Evolutionary conservation across 768 basidiomycete species (phyloP), one percentile per base, ranked within the genome.

Genomic region (Russula earlei): DNA sequence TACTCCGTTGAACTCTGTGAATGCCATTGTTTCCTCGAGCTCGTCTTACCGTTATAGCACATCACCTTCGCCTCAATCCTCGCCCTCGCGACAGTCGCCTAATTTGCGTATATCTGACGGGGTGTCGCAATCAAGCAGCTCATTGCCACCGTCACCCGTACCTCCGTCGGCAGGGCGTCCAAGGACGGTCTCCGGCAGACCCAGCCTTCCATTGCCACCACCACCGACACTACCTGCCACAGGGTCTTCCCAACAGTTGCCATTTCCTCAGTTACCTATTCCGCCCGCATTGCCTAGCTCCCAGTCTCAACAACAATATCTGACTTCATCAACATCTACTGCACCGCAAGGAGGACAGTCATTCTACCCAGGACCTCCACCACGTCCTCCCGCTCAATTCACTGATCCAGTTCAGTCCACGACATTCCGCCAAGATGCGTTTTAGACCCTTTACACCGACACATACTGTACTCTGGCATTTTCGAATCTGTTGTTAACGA

Each of bases 191-290:
- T 67, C 73, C n/a, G 68, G 78, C 46, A 75, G 73, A 36, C 71
- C 77, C 8, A 74, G 76, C 61, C 70, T 84, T 20, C 81, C 80
- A 49, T 75, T 75, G 31, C 78, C 61, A 61, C 69, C 27, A 2
- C 56, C 59, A 2, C 72, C 72, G 15, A 24, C 29, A 11, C 67
- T 69, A 0, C 70, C 67, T 0, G 71, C 73, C 19, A 62, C 69
- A 34, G 63, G 67, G 19, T 67, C 67, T 29, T 63, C 69, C 36
- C 63, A 65, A 24, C 61, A 69, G 49, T 68, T 68, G 15, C 67
- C 67, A 38, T 63, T 68, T 27, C 57, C 60, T 48, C 60, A 61
- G 50, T 17, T 47, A 7, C 62, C 59, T 36, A 24, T 43, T 2
- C 62, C 55, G 9, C 62, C 59, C 3, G 2, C 34, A 22, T 47